Base-by-base conservation (phyloP, 2,329 filamentous ascomycete genomes). In the Beauveria varroae region DNA sequence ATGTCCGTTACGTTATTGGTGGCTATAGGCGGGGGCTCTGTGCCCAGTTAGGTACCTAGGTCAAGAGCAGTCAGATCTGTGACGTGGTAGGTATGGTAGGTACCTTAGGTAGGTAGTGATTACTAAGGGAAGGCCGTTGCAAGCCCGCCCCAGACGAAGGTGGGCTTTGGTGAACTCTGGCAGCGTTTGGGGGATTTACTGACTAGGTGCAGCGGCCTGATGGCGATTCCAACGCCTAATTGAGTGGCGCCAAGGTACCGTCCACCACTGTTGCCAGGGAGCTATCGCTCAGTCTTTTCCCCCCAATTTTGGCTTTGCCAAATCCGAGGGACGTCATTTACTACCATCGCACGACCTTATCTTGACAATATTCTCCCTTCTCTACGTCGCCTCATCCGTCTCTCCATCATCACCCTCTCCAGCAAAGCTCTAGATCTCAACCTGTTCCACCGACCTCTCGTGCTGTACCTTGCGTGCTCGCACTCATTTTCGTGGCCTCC, bases 261-360 rank as follows among this genome's bases (percentile, higher is more conserved):
- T 37, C 34, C 34, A 16, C 34, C 14, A 37, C 34, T 37, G 34
- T 37, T 37, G 34, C 34, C 2, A 37, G 34, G 12, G 34, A 37
- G 34, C 34, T 37, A 12, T 14, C 34, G 34, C 34, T 16, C 34
- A 16, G 34, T 37, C 34, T 37, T 14, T 57, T 47, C 43, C 54
- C 43, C 54, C 57, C 57, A 26, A 26, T 44, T 52, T 60, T 60
- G 57, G 46, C 56, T 50, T 58, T 46, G 24, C 40, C 47, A 51
- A 30, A 28, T 16, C 53, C 37, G 52, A 52, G 37, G 59, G 46
- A 61, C 60, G 60, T 61, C 60, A 61, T 61, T 44, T 57, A 46
- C 53, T 51, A 47, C 44, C 60, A 57, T 56, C 53, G 46, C 52
- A 61, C 60, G 59, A 51, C 53, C 57, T 46, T 26, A 57, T 44